Base-by-base conservation (phyloP, 2,329 filamentous ascomycete species). In the Sphaceloma murrayae region DNA sequence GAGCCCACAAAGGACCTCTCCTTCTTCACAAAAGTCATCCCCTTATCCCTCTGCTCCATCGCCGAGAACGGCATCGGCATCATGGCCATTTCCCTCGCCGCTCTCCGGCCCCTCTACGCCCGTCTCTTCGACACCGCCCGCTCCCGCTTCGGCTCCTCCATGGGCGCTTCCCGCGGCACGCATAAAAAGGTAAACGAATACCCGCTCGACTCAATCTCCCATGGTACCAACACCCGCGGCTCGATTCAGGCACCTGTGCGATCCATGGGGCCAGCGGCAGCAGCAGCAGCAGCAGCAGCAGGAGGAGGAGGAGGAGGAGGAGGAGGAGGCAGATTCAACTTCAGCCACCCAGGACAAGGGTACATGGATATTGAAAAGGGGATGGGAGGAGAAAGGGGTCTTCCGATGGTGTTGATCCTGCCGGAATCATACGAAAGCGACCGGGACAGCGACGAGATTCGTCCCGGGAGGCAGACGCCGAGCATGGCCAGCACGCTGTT, bases 51-150 rank as follows among this genome's bases (percentile, higher is more conserved):
- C 5, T 27, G 34, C 21, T 49, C 48, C 2, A 33, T 45, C 10
- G 34, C 43, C 14, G 48, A 49, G 21, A 40, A 39, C 5, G 36
- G 40, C 2, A 47, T 49, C 11, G 48, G 48, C 2, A 46, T 49
- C 6, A 47, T 49, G 16, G 48, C 44, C 1, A 44, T 46, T 16
- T 49, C 48, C 1, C 43, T 49, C 21, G 27, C 36, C 0, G 45
- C 43, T 2, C 32, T 46, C n/a, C 22, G 48, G 18, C 48, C 48
- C 5, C 24, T 49, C 3, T 34, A 34, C 19, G 31, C 30, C 29
- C 14, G 18, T 16, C 13, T 45, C 18, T 45, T 45, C 32, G 31
- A 45, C 4, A 24, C 27, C 17, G 27, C 40, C 7, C 27, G 40
- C 5, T 19, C 40, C 6, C 16, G 17, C 7, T 43, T 43, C 13